Base-by-base conservation (phyloP, 306 rosid genomes). In the Hylodesmum podocarpum region DNA sequence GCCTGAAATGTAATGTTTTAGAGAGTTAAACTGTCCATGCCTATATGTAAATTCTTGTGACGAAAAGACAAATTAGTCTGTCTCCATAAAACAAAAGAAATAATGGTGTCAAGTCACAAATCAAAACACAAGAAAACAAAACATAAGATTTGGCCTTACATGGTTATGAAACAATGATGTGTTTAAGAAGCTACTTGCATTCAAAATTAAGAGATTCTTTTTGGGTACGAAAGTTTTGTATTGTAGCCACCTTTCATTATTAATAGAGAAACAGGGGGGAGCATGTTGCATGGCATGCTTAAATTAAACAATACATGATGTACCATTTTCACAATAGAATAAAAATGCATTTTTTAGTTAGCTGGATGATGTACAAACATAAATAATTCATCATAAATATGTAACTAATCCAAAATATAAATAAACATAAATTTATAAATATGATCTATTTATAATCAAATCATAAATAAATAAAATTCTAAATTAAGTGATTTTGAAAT, bases 141-240 rank as follows among this genome's bases (percentile, higher is more conserved):
- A 14, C 72, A 66, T 24, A 14, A 22, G 36, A 40, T 40, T 66
- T 66, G 72, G 72, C 53, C 53, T 5, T 3, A 33, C 8, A 62
- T 62, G 46, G 43, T 7, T 33, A 9, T 61, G n/a, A n/a, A n/a
- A n/a, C n/a, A n/a, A n/a, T n/a, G 68, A 62, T 61, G 27, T 34
- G 46, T 62, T 62, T 34, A 34, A 34, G 68, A 62, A 62, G 16
- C 46, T 33, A 24, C 16, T 22, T 8, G 49, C 44, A 34, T 54
- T 81, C 80, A 41, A 18, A 83, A 53, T 62, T 58, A n/a, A 18
- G 69, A 84, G 87, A 87, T 73, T 80, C 85, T 54, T 72, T 72
- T 77, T 68, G 69, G 29, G 15, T 43, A 1, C 69, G 29, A 67
- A 66, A 0, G 19, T 28, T 21, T 78, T 78, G 63, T 68, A 68